Evolutionary conservation across 768 basidiomycete species (phyloP), one percentile per base, ranked within the genome.

Genomic region (Dentipellis fragilis): DNA sequence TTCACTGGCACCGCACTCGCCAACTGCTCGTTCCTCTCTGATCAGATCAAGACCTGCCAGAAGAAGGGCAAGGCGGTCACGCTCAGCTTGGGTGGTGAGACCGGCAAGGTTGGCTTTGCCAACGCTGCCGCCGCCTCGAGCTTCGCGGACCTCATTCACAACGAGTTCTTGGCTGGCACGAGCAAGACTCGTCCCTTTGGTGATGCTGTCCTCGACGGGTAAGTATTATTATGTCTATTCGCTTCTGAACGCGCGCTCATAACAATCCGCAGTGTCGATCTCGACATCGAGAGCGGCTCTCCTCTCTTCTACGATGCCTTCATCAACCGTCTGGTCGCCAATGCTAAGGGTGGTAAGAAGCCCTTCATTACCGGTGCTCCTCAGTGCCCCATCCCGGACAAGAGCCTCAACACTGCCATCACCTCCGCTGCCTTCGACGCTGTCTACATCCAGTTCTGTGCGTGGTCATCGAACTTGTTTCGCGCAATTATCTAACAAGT

Each of bases 201-300:
- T 14, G 63, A 58, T 35, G 78, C 75, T 2, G 69, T 75, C 3
- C 66, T 78, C 2, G 77, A 78, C 52, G 76, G 76, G 76, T 77
- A 61, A 51, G 68, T 52, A 34, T 50, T 23, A 37, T 21, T 38
- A 14, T 35, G 23, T 45, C n/a, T 19, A 45, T 10, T 2, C 16
- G 19, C 42, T 45, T n/a, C 42, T 2, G 8, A 45, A 9, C n/a
- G 16, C n/a, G 19, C 8, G 8, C 42, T 45, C 12, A 8, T 17
- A 2, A 42, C 19, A 29, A 29, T 3, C 29, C 29, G 23, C 52
- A 71, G 69, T 9, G 63, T 72, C 29, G 72, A 73, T 58, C 65
- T 73, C 19, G 72, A 73, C 56, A 73, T 73, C 50, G 72, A 73
- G 59, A 62, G 64, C 46, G 71, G 71, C 1, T 60, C 65, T 4